A percentile compares a stretch with the other conserved stretches of the same genome.
Conservation (phyloP, 768 basidiomycete genomes). For the Termitomyces sp. region DNA sequence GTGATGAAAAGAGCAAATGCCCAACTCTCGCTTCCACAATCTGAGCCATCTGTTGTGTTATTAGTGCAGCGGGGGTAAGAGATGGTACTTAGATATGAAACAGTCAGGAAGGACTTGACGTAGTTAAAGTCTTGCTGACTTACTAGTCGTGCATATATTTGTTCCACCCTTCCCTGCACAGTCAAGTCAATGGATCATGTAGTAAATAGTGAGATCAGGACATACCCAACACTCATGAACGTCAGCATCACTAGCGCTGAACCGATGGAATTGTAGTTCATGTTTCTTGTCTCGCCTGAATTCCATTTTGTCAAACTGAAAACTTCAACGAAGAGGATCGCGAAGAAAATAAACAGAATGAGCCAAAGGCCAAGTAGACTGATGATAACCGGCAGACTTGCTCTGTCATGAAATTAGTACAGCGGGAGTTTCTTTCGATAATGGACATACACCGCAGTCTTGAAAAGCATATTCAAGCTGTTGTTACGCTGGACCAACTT, state of each 20-base stretch:
- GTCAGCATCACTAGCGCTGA: constrained; percentile 83
- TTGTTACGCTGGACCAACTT: constrained; percentile 90
- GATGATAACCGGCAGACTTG: constrained; percentile 81
- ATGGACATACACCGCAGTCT: constrained; percentile 80
- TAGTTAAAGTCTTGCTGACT: constrained; percentile 17
- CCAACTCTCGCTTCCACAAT: constrained; percentile 85
- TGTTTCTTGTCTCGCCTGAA: constrained; percentile 56
- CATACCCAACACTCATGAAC: constrained; percentile 91
- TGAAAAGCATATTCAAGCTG: constrained; percentile 91
- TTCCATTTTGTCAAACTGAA: constrained; percentile 90
- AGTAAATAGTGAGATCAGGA: constrained; percentile 7
- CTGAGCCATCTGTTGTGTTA: constrained; percentile 56
- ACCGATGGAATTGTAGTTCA: constrained; percentile 79
- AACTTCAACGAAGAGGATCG: constrained; percentile 82
- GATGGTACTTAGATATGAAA: constrained; percentile 46
- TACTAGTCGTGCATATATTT: constrained; percentile 97
- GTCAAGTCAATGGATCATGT: constrained; percentile 8
- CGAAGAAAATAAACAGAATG: constrained; percentile 86
- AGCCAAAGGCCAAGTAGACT: constrained; percentile 87
- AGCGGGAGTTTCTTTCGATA: background rate
- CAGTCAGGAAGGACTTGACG: constrained; percentile 3
- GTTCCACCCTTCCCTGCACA: constrained; percentile 87
- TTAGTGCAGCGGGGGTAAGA: constrained; percentile 81
- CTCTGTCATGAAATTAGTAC: constrained; percentile 36
- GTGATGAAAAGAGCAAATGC: constrained; percentile 85